Conservation (phyloP, 495 filamentous ascomycete genomes). For the Recurvomyces mirabilis region DNA sequence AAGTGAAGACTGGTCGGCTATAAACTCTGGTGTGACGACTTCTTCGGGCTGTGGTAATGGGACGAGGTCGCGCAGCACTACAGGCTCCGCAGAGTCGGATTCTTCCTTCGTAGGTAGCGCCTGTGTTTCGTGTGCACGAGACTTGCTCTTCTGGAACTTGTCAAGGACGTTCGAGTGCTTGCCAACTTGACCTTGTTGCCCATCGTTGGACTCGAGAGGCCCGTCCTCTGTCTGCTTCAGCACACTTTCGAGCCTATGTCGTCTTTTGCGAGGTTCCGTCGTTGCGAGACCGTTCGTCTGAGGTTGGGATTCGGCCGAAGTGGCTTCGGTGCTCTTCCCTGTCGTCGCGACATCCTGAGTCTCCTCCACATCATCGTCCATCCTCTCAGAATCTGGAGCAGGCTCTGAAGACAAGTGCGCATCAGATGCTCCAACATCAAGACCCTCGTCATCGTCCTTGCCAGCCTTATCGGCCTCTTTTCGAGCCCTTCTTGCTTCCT, state of each 20-base stretch:
- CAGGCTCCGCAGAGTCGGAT: background rate
- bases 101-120: background rate
- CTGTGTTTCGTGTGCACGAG: slow-evolving; percentile 10
- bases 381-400: no score
- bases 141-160: slow-evolving; percentile 30
- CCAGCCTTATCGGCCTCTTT: slow-evolving; percentile 9
- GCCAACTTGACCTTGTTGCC: slow-evolving; percentile 15
- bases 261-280: slow-evolving; percentile 20
- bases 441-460: background rate
- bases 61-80: slow-evolving; percentile 37
- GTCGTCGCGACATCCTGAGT: background rate
- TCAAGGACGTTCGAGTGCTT: slow-evolving; percentile 28
- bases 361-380: background rate
- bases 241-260: slow-evolving; percentile 17
- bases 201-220: slow-evolving; percentile 21
- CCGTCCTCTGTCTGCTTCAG: slow-evolving; percentile 8
- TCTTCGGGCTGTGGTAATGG: slow-evolving; percentile 68
- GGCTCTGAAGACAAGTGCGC: no score
- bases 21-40: slow-evolving; percentile 40
- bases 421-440: background rate
- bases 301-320: background rate
- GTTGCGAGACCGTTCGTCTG: background rate
- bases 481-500: slow-evolving; percentile 14
- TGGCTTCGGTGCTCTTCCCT: background rate
- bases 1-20: slow-evolving; percentile 43